Conservation (phyloP, 2,329 filamentous ascomycete genomes). For the Alternaria hordeiaustralica region DNA sequence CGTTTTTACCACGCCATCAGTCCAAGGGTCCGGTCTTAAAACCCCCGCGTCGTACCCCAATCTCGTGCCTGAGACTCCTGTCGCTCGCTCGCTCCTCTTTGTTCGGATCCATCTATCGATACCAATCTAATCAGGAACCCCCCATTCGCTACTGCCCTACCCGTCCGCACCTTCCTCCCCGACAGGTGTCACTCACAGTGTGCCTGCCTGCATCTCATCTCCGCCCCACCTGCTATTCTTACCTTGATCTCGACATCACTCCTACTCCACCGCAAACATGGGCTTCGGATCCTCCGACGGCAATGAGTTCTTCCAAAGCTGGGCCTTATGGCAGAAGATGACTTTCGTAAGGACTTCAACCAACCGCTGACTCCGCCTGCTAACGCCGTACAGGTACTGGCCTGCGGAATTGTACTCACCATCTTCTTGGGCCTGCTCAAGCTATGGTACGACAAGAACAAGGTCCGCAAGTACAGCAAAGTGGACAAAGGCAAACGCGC, state of each 20-base stretch:
- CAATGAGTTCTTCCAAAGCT: slow-evolving; percentile 57
- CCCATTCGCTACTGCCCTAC: not conserved
- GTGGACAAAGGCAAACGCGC: slow-evolving; percentile 45
- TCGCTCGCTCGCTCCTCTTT: not conserved
- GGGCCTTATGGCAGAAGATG: slow-evolving; percentile 89
- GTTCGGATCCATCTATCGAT: slow-evolving; percentile 5
- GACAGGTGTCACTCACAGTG: slow-evolving; percentile 13
- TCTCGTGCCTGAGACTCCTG: slow-evolving; percentile 20
- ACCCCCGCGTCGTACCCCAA: slow-evolving; percentile 25
- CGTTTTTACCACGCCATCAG: slow-evolving; percentile 37
- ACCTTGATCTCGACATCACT: slow-evolving; percentile 20
- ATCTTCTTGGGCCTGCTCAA: slow-evolving; percentile 73
- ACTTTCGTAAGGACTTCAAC: slow-evolving; percentile 71
- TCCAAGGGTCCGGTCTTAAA: slow-evolving; percentile 24
- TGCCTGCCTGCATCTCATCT: slow-evolving; percentile 21
- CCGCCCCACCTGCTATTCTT: slow-evolving; percentile 28
- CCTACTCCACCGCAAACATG: slow-evolving; percentile 24
- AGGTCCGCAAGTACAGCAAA: slow-evolving; percentile 52
- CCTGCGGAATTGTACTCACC: slow-evolving; percentile 71
- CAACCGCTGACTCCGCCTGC: slow-evolving; percentile 9
- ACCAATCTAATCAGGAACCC: not conserved
- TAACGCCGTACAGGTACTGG: slow-evolving; percentile 68
- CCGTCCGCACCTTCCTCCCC: slow-evolving; percentile 24
- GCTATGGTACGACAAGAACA: slow-evolving; percentile 57
- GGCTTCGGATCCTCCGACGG: slow-evolving; percentile 33